Conservation (phyloP, 495 filamentous ascomycete species). For the Penicillium samsonianum region DNA sequence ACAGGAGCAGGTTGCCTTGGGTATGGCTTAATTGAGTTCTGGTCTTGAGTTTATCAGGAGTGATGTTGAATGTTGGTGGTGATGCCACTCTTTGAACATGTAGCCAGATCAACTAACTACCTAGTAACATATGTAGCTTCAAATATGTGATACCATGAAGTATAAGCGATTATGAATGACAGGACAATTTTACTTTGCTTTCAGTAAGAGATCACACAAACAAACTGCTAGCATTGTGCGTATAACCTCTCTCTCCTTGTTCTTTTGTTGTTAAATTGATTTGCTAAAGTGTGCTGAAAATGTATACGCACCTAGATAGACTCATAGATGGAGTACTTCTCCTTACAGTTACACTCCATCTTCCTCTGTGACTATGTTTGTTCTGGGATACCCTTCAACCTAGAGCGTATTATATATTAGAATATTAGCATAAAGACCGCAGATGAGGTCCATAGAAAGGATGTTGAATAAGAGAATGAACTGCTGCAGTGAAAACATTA, state of each 20-base stretch:
- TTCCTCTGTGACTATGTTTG: background rate
- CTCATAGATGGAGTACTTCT: background rate
- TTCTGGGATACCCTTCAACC: background rate
- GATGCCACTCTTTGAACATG: background rate
- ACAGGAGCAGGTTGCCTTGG: slow-evolving; percentile 80
- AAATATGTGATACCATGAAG: slow-evolving; percentile 1
- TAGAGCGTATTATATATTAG: background rate
- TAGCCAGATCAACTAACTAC: background rate
- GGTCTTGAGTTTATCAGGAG: background rate
- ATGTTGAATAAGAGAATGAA: background rate
- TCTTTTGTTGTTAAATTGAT: background rate
- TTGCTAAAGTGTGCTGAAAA: background rate
- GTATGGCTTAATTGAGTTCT: slow-evolving; percentile 63
- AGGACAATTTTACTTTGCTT: background rate
- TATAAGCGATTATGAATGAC: slow-evolving; percentile 5
- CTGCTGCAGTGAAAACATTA: background rate
- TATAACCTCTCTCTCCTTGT: background rate
- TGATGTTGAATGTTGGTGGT: background rate
- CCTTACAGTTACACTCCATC: background rate
- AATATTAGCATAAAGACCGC: background rate
- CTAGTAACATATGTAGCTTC: background rate
- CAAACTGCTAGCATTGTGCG: background rate
- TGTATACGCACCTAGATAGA: background rate
- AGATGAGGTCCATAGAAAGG: background rate
- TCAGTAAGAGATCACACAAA: background rate